Conservation (phyloP, 1,284 basidiomycete genomes). For the Melampsora americana region DNA sequence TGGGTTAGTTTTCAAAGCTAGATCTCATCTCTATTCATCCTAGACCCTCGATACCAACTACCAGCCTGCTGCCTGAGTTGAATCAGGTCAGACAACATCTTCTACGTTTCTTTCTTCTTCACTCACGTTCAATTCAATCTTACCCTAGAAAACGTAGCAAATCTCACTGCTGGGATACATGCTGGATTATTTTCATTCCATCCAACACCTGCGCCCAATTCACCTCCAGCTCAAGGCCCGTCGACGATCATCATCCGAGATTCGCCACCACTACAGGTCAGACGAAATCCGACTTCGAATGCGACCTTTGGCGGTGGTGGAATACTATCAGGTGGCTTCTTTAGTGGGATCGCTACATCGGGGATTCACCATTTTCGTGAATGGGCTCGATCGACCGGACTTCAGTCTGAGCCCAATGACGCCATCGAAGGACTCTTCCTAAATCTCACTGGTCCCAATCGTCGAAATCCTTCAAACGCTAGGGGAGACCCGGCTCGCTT, state of each 20-base stretch:
- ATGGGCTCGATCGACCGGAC: not conserved
- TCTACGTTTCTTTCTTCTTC: not conserved
- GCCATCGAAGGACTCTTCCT: constrained; percentile 18
- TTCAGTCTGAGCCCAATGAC: not conserved
- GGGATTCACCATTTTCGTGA: constrained; percentile 6
- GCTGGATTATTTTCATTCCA: not conserved
- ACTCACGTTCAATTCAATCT: not conserved
- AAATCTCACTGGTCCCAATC: not conserved
- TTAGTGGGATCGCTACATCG: constrained; percentile 22
- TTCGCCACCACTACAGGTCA: constrained; percentile 15
- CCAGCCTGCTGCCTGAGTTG: not conserved
- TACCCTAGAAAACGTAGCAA: constrained; percentile 3
- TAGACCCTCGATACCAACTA: not conserved
- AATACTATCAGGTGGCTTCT: constrained; percentile 23
- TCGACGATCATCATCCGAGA: constrained; percentile 24
- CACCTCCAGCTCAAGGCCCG: constrained; percentile 20
- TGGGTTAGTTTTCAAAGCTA: not conserved
- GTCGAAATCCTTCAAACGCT: not conserved
- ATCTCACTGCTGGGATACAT: constrained; percentile 1
- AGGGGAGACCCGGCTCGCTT: constrained; percentile 4
- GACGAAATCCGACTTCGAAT: constrained; percentile 10
- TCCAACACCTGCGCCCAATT: not conserved
- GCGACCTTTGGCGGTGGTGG: constrained; percentile 29
- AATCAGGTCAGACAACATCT: not conserved
- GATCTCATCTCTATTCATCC: not conserved